Evolutionary conservation across 139 green algal genomes (phyloP).

Genomic region (Volvox africanus): DNA sequence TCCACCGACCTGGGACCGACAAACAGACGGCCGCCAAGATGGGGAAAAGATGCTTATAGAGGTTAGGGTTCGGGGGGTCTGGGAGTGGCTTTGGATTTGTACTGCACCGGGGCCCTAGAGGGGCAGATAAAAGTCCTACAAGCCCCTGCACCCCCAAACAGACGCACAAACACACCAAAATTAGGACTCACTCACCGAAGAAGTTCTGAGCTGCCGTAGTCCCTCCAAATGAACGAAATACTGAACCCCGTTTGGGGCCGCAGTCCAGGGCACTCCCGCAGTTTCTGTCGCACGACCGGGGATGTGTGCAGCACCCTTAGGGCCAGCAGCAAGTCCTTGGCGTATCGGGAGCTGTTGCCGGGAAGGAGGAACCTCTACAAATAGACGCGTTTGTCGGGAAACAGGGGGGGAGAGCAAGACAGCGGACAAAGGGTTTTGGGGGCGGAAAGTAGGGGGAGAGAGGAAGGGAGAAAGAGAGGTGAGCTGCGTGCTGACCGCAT

Average conservation of each 20-base stretch:
- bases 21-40: too few relatives aligned
- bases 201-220: too few relatives aligned
- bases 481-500: too few relatives aligned
- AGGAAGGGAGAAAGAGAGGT: not conserved
- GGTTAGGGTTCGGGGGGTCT: too few relatives aligned
- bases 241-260: not conserved
- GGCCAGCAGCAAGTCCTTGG: slow-evolving; percentile 66
- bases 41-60: too few relatives aligned
- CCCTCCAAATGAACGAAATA: not conserved
- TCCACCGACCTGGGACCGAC: not conserved
- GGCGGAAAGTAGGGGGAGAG: not conserved
- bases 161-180: too few relatives aligned
- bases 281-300: not conserved
- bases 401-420: not conserved
- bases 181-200: too few relatives aligned
- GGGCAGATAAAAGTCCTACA: too few relatives aligned
- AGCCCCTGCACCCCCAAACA: too few relatives aligned
- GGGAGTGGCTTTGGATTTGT: too few relatives aligned
- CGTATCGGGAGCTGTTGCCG: slow-evolving; percentile 42
- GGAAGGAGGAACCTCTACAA: slow-evolving; percentile 47
- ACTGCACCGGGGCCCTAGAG: too few relatives aligned
- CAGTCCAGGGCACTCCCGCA: not conserved
- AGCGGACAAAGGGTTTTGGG: too few relatives aligned
- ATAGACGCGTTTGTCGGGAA: not conserved
- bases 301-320: slow-evolving; percentile 54